These are phyloP conservation scores for Cystofilobasidium macerans DNA, from an alignment of 768 basidiomycete genomes.

Conservation along the genomic window DNA sequence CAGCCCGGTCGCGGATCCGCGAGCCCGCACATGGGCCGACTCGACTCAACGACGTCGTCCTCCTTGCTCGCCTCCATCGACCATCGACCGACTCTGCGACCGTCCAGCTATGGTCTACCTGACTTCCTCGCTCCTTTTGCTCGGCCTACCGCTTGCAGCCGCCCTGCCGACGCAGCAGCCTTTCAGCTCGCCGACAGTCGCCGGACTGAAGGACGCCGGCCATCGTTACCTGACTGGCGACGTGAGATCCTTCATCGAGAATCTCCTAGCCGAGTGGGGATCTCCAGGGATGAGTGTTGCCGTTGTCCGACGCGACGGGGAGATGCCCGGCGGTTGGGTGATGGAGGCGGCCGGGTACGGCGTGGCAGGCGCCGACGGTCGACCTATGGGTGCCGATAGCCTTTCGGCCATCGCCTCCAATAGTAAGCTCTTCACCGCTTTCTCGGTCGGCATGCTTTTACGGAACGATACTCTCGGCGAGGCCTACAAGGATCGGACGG, in stretches of 20 bases:
- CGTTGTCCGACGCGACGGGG: constrained; percentile 2
- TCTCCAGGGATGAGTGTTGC: constrained; percentile 14
- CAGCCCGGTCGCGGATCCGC: too few relatives aligned
- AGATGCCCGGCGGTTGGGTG: constrained; percentile 2
- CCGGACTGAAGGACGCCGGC: too few relatives aligned
- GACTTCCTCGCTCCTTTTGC: too few relatives aligned
- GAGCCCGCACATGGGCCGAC: too few relatives aligned
- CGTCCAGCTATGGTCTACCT: too few relatives aligned
- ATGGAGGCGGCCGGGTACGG: constrained; percentile 10
- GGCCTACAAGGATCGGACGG: background rate
- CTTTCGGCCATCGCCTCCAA: constrained; percentile 4
- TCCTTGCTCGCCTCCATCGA: too few relatives aligned
- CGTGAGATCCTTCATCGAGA: background rate
- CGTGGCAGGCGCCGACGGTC: background rate
- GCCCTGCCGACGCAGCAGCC: too few relatives aligned
- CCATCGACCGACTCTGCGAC: too few relatives aligned
- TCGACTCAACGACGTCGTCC: too few relatives aligned
- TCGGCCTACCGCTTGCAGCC: too few relatives aligned
- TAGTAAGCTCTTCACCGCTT: constrained; percentile 9
- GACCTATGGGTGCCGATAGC: constrained; percentile 1
- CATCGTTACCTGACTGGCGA: background rate
- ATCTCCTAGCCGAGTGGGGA: constrained; percentile 5
- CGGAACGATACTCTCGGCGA: background rate
- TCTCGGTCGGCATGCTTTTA: constrained; percentile 7
- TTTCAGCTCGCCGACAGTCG: too few relatives aligned